Conservation (phyloP, 2,329 filamentous ascomycete species). For the Tothia fuscella region DNA sequence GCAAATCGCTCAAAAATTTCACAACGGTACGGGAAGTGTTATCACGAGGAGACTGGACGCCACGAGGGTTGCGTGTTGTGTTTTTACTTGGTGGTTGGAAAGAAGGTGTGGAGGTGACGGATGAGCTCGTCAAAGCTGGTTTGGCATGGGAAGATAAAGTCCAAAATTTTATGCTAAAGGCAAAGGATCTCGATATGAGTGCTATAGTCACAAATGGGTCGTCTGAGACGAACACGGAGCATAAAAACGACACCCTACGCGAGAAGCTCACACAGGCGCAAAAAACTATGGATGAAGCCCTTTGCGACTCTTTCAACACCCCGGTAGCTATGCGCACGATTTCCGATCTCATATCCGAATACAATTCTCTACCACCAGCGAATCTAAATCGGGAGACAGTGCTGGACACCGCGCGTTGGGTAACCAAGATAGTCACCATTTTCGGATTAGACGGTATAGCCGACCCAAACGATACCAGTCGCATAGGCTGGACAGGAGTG, state of each 20-base stretch:
- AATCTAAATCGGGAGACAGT: constrained; percentile 35
- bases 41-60: constrained; percentile 55
- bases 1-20: constrained; percentile 91
- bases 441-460: constrained; percentile 62
- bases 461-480: constrained; percentile 27
- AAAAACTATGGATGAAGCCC: constrained; percentile 47
- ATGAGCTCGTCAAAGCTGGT: constrained; percentile 63
- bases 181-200: constrained; percentile 35
- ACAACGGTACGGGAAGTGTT: constrained; percentile 83
- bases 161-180: constrained; percentile 56
- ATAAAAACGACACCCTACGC: constrained; percentile 28
- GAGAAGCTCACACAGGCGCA: constrained; percentile 42
- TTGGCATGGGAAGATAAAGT: constrained; percentile 70
- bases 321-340: constrained; percentile 67
- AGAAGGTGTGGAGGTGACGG: constrained; percentile 81
- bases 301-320: constrained; percentile 83
- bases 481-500: constrained; percentile 53
- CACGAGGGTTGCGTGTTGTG: constrained; percentile 68
- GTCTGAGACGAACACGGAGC: constrained; percentile 7
- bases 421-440: constrained; percentile 73
- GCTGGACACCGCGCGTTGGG: constrained; percentile 55
- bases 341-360: constrained; percentile 62
- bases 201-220: constrained; percentile 12
- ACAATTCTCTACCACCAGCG: constrained; percentile 44
- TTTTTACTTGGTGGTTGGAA: constrained; percentile 85